Base-by-base conservation (phyloP, 108 stramenopile species). In the Ochromonas danica region DNA sequence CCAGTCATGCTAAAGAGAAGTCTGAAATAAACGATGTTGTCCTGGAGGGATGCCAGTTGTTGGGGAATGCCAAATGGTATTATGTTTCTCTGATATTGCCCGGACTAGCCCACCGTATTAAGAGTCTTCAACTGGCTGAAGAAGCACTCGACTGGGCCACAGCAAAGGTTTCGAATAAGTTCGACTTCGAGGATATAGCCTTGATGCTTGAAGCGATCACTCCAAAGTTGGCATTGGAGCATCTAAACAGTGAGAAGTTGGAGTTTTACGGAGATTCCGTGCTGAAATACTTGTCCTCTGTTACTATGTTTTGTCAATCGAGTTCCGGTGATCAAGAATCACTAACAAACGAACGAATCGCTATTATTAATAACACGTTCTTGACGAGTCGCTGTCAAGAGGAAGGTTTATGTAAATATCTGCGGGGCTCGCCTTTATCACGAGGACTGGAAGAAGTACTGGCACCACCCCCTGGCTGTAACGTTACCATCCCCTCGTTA, bases 161-260 rank as follows among this genome's bases (percentile, higher is more conserved):
- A n/a, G n/a, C n/a, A n/a, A n/a, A n/a, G n/a, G n/a, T n/a, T n/a
- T n/a, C n/a, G n/a, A n/a, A n/a, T n/a, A n/a, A n/a, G n/a, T n/a
- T n/a, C n/a, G n/a, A n/a, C n/a, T n/a, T n/a, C n/a, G n/a, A n/a
- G n/a, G n/a, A n/a, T n/a, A n/a, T n/a, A n/a, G n/a, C n/a, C n/a
- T n/a, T n/a, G n/a, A n/a, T n/a, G n/a, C n/a, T n/a, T n/a, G 67
- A 70, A 22, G 67, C 67, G 22, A 38, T 70, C 14, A 70, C 67
- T 17, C 10, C 67, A 17, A 17, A 10, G 40, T 17, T 10, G 14
- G 40, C 67, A 38, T 17, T 31, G 33, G 67, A 70, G 22, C 10
- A 31, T 10, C 22, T 70, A 17, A 10, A 70, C 10, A 17, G 14
- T 10, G 67, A 70, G 40, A 10, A 31, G 40, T 70, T 70, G 67